Percentiles rank a stretch among this genome's conserved stretches.
phyloP scores from a whole-genome alignment of 495 filamentous ascomycete species.

The Lasiosphaeria hispida region DNA sequence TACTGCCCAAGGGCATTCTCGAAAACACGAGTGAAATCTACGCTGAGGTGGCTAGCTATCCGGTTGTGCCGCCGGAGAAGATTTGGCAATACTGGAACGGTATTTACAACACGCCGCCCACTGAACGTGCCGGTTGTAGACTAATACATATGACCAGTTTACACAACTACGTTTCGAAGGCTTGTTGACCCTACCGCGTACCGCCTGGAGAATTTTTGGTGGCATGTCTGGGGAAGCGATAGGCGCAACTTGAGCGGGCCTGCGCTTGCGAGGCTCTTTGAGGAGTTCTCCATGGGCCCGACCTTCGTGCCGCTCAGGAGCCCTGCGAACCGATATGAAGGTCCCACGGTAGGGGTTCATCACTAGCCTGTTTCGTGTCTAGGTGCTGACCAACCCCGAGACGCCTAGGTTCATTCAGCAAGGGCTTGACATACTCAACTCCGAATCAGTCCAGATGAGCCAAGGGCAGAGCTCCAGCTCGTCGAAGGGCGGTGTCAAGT shows the following conservation, averaged over 20 bases:
- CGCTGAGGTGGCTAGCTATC: constrained; percentile 47
- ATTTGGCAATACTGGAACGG: constrained; percentile 52
- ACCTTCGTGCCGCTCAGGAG: constrained; percentile 48
- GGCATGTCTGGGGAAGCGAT: constrained; percentile 55
- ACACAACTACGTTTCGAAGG: constrained; percentile 49
- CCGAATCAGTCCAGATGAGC: neutral
- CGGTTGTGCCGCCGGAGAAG: constrained; percentile 44
- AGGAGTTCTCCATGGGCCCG: constrained; percentile 47
- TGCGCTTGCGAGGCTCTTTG: constrained; percentile 46
- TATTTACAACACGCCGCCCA: constrained; percentile 25
- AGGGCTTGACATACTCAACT: neutral
- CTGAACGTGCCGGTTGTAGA: neutral
- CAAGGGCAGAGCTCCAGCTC: constrained; percentile 1
- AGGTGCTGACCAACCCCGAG: constrained; percentile 17
- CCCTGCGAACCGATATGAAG: constrained; percentile 43
- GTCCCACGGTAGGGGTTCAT: constrained; percentile 35
- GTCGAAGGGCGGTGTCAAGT: constrained; percentile 16
- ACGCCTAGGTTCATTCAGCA: neutral
- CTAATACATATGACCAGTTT: constrained; percentile 38
- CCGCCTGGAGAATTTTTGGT: constrained; percentile 57
- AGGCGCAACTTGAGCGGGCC: constrained; percentile 43
- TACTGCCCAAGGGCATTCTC: constrained; percentile 48
- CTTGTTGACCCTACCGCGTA: constrained; percentile 52
- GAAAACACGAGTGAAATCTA: constrained; percentile 45
- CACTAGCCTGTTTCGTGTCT: neutral